Evolutionary conservation across 306 rosid genomes (phyloP).

Genomic region (Biancaea sappan): DNA sequence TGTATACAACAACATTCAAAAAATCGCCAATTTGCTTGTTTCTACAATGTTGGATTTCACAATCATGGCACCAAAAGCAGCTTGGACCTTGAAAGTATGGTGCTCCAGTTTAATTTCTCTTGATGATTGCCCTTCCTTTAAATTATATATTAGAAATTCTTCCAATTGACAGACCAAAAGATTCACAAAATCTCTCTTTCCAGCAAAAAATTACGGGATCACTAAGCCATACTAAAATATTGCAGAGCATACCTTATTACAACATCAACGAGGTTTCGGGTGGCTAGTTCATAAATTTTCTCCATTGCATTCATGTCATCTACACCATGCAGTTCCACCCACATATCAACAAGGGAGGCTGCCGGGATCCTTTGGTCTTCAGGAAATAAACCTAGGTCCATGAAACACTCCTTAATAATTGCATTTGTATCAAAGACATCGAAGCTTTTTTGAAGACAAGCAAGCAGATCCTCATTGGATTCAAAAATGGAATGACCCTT

Average conservation of each 20-base stretch:
- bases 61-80: background rate
- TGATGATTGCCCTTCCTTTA: background rate
- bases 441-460: slow-evolving; percentile 49
- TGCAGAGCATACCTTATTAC: slow-evolving; percentile 53
- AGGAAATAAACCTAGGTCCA: slow-evolving; percentile 70
- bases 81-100: background rate
- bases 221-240: background rate
- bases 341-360: slow-evolving; percentile 64
- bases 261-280: slow-evolving; percentile 42
- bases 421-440: slow-evolving; percentile 39
- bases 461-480: slow-evolving; percentile 31
- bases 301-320: slow-evolving; percentile 42
- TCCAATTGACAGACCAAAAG: too few species aligned
- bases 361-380: slow-evolving; percentile 67
- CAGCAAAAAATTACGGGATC: slow-evolving; percentile 21
- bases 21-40: background rate
- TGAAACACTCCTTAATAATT: slow-evolving; percentile 53
- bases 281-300: slow-evolving; percentile 40
- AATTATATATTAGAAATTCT: too few species aligned
- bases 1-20: background rate
- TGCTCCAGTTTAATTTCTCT: too few species aligned
- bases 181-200: slow-evolving; percentile 33
- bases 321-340: slow-evolving; percentile 49
- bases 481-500: slow-evolving; percentile 41
- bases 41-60: background rate